Evolutionary conservation across 352 stramenopile species (phyloP), one percentile per base, ranked within the genome.

Genomic region (Phytophthora pisi): DNA sequence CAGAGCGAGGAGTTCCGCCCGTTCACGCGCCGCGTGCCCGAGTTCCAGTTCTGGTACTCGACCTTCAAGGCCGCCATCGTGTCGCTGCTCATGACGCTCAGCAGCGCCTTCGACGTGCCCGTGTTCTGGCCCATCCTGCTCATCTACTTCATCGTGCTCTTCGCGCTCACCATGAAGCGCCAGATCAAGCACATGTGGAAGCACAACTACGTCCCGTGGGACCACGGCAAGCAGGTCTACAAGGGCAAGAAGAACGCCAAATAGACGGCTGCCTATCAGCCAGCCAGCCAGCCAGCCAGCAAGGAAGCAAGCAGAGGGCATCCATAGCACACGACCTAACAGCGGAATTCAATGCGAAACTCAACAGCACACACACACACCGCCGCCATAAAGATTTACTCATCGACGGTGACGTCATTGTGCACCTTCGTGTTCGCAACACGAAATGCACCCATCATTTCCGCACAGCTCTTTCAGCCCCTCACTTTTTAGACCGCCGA

Each of bases 121-220:
- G 97, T 99, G 6, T 99, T 99, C 81, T 99, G 98, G 98, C 98
- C 98, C 18, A 99, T 99, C 72, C 74, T 99, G 61, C 79, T 99
- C 28, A 85, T 99, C 64, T 99, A 99, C 88, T 99, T 99, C 78
- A 96, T 99, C 71, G 88, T 98, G 55, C 87, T 99, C 16, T 99
- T 99, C 73, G 93, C 98, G 79, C 89, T 99, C 70, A 99, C 98
- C 18, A 99, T 99, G 97, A 99, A 99, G 85, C 90, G 96, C 73
- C 97, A 99, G 88, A 99, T 99, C 81, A 95, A 97, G 77, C 98
- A 99, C 82, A 99, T 99, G 98, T 99, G 98, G 88, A 99, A 99
- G 83, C 96, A 99, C 86, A 98, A 98, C 75, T 99, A 99, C 78
- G 96, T 99, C 7, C 97, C 97, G 20, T 99, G 97, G 84, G 96